These are phyloP conservation scores for Mycena olivaceomarginata DNA, from an alignment of 768 basidiomycete species.

Conservation along the genomic window DNA sequence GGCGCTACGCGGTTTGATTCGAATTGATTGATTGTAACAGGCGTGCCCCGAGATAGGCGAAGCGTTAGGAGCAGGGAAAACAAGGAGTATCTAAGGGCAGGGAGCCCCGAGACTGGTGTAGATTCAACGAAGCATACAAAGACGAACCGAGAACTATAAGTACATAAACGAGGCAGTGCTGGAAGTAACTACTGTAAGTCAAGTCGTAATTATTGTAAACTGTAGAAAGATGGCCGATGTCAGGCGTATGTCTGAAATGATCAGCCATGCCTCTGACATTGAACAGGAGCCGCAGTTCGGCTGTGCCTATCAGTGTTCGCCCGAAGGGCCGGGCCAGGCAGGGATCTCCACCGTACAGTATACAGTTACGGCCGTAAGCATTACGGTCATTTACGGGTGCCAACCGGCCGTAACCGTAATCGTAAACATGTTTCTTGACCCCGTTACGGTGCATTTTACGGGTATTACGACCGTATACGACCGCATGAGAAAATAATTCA, in stretches of 20 bases:
- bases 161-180: conserved; percentile 14
- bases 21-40: conserved; percentile 1
- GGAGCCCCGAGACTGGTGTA: background rate
- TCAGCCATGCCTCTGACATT: background rate
- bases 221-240: conserved; percentile 11
- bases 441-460: too few relatives aligned
- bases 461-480: too few relatives aligned
- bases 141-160: conserved; percentile 4
- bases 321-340: too few relatives aligned
- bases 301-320: background rate
- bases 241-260: conserved; percentile 1
- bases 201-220: conserved; percentile 6
- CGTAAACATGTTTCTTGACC: too few relatives aligned
- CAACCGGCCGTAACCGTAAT: too few relatives aligned
- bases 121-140: background rate
- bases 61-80: conserved; percentile 6
- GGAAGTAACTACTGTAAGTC: conserved; percentile 10
- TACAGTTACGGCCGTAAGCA: too few relatives aligned
- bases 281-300: conserved; percentile 4
- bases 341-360: too few relatives aligned
- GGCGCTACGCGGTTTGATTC: conserved; percentile 13
- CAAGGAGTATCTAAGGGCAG: conserved; percentile 6
- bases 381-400: too few relatives aligned
- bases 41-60: background rate
- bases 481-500: too few relatives aligned